These are phyloP conservation scores for Euclidium syriacum DNA, from an alignment of 345 rosid genomes.

Conservation along the genomic window DNA sequence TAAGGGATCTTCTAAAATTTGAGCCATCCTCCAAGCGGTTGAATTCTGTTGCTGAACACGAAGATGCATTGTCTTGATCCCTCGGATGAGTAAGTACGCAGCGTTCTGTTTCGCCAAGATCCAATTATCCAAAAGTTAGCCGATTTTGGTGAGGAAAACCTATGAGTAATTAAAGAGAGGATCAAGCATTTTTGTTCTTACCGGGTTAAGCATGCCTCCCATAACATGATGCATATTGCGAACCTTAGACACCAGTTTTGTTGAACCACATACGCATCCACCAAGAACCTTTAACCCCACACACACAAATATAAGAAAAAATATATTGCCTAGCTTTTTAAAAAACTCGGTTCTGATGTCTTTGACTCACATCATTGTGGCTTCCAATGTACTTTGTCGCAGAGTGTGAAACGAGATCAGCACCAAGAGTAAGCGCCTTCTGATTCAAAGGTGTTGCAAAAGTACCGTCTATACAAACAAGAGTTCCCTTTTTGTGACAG, in stretches of 20 bases:
- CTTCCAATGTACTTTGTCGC: constrained; percentile 77
- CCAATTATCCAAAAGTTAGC: too few relatives aligned
- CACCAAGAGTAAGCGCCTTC: constrained; percentile 73
- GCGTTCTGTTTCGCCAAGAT: constrained; percentile 50
- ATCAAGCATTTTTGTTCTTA: constrained; percentile 21
- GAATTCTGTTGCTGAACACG: constrained; percentile 84
- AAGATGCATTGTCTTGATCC: constrained; percentile 92
- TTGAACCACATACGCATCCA: constrained; percentile 72
- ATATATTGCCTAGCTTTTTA: too few relatives aligned
- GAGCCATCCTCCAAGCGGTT: constrained; percentile 80
- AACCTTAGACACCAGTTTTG: constrained; percentile 49
- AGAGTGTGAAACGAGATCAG: constrained; percentile 77
- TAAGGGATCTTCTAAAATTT: constrained; percentile 90
- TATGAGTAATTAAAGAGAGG: neutral
- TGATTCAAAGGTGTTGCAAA: constrained; percentile 86
- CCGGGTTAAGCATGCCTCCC: constrained; percentile 80
- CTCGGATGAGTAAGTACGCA: constrained; percentile 72
- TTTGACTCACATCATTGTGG: constrained; percentile 64
- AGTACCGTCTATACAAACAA: constrained; percentile 84
- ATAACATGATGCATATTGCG: constrained; percentile 69
- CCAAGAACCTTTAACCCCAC: constrained; percentile 59
- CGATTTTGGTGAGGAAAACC: too few relatives aligned
- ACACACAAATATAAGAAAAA: too few relatives aligned
- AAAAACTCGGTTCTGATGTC: neutral
- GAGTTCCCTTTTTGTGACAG: constrained; percentile 63